These are phyloP conservation scores for Backusella australiensis DNA, from an alignment of 192 early-diverging fungal species.

Conservation along the genomic window DNA sequence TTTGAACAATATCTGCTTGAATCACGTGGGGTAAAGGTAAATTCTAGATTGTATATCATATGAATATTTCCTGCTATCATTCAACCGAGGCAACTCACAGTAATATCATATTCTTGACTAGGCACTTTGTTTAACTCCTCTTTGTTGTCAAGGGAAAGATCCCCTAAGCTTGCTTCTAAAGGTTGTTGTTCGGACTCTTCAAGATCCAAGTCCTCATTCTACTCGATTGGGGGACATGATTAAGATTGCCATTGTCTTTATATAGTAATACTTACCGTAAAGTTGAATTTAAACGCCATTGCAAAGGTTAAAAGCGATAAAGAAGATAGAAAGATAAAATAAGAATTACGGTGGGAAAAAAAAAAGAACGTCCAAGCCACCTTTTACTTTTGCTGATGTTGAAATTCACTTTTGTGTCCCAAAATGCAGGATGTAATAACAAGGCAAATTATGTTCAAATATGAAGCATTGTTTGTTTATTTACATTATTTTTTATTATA, in stretches of 20 bases:
- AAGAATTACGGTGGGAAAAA: not conserved
- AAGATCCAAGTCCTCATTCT: slow-evolving; percentile 32
- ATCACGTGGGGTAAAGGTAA: slow-evolving; percentile 22
- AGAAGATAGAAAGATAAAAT: not conserved
- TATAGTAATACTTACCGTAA: slow-evolving; percentile 17
- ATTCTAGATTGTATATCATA: slow-evolving; percentile 1
- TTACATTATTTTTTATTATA: not conserved
- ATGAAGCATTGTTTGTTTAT: not conserved
- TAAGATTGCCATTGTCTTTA: not conserved
- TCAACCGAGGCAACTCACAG: slow-evolving; percentile 8
- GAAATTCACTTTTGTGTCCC: not conserved
- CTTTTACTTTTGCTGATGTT: not conserved
- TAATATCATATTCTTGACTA: slow-evolving; percentile 26
- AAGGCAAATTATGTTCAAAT: not conserved
- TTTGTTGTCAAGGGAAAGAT: slow-evolving; percentile 17
- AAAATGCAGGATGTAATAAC: too few species aligned
- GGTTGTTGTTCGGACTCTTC: slow-evolving; percentile 30
- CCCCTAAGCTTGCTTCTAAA: slow-evolving; percentile 20
- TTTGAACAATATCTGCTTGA: slow-evolving; percentile 28
- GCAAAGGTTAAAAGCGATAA: not conserved
- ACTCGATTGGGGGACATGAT: not conserved
- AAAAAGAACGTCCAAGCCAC: slow-evolving; percentile 1
- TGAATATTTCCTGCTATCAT: not conserved
- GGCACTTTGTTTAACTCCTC: slow-evolving; percentile 10
- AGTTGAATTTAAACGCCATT: slow-evolving; percentile 37